Evolutionary conservation across 345 rosid genomes (phyloP), one percentile per base, ranked within the genome.

Genomic region (Camelina sativa): DNA sequence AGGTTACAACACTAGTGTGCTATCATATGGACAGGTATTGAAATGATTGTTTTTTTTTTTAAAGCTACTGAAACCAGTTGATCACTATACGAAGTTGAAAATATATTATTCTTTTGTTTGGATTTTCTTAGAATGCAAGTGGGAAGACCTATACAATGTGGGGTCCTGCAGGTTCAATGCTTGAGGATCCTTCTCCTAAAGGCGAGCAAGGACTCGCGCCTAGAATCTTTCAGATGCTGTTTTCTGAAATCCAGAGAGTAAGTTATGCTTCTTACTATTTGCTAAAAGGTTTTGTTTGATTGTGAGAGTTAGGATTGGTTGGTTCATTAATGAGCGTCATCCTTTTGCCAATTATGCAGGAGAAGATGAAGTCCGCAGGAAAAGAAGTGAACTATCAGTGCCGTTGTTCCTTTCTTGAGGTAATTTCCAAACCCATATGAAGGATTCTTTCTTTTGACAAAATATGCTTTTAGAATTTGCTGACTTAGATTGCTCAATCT

Each of bases 391-490:
- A 92, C 77, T 90, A 84, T 72, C 99, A 95, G 84, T 95, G 97
- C 52, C 93, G 98, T 69, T 95, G 99, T 72, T 95, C 99, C 51
- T 95, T 95, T 78, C 93, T 95, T 28, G 99, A 95, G 98, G 99
- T 95, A 57, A 57, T 68, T 68, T 7, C 64, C 13, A 47, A 35
- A 13, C 59, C 8, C 16, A 32, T 25, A 59, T 43, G 69, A 69
- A 62, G 17, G 3, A 46, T 72, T 60, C 8, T 11, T 54, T 60
- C 30, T 34, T 47, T 57, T 43, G 40, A 38, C 7, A 37, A 48
- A 62, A 7, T 17, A 4, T 58, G 37, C 48, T 59, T 63, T 2
- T 47, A 2, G 8, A 46, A 11, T 38, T 48, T 66, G 32, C 37
- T 40, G 17, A 74, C 4, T 68, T 25, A 30, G 7, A 8, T 68